Evolutionary conservation across 148 eudicot species (phyloP), one percentile per base, ranked within the genome.

Genomic region (Chenopodium berlandieri): DNA sequence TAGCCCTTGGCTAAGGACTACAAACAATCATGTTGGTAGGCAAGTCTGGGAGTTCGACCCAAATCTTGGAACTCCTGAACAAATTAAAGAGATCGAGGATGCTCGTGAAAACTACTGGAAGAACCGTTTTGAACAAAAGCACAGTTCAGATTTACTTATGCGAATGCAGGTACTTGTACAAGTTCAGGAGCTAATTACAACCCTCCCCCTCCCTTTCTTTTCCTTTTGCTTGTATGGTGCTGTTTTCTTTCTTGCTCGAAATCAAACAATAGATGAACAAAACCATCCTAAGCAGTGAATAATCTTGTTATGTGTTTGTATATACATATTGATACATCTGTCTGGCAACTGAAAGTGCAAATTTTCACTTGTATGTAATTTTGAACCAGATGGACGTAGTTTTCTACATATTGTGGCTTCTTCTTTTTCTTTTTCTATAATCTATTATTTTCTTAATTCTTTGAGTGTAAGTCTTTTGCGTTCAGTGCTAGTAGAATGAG

Each of bases 21-120:
- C 81, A 27, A 95, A 94, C 80, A 87, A 88, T 80, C 99, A 95
- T 82, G 86, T 88, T 1, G 99, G 99, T 32, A 87, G 99, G 80
- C 99, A 96, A 68, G 5, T 90, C 44, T 96, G 99, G 99, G 99
- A 96, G 90, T 94, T 91, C 84, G 97, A 96, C 80, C 89, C 90
- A 3, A 83, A 75, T 31, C 77, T 83, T 68, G 95, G 91, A 31
- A 89, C 97, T 0, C 89, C 90, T 10, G 92, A 92, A 54, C 90
- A 94, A 80, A 77, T 93, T 63, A 78, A 52, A 8, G 91, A 86
- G 87, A 77, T 93, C 52, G 93, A 93, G 54, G 89, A 88, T 47
- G 90, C 88, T 65, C 94, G 94, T 27, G 88, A 90, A 62, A 72
- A 84, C 46, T 95, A 91, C 74, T 81, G 79, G 32, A 67, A 56